Base-by-base conservation (phyloP, 768 basidiomycete species). In the Leccinellum luteum region DNA sequence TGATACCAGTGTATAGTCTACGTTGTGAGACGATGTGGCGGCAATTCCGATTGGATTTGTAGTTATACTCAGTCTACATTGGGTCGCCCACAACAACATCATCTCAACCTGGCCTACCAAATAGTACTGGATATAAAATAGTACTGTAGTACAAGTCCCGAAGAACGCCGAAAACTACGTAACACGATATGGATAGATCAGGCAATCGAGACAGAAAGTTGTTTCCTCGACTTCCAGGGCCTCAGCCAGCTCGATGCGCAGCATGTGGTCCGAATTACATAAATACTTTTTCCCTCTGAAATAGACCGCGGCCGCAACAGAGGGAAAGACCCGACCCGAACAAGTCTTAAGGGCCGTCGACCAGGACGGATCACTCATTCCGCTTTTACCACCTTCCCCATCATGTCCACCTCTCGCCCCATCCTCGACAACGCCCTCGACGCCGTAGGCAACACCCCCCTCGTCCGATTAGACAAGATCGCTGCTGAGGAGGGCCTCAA, bases 371-470 rank as follows among this genome's bases (percentile, higher is more conserved):
- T 28, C 5, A 13, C 51, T 48, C 13, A 12, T 41, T 30, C 14
- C 30, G 6, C 38, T 30, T 34, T 34, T 17, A 17, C 19, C 19
- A 2, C 32, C 45, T 7, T 17, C 28, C 28, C 19, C 34, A 32
- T 38, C 57, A 79, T 77, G 76, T 31, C 67, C 5, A 56, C 57
- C 27, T 51, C 78, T 48, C 79, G 56, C 30, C 64, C 74, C 9
- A 81, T 97, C 43, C 79, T 97, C 44, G 83, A 91, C 61, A 86
- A 79, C 38, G 91, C 90, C 4, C 84, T 94, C 41, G 92, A 85
- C 27, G 92, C 91, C 9, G 85, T 98, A 12, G 96, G 96, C 3
- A 79, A 91, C 62, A 98, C 97, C 0, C 97, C 96, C 3, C 82
- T 99, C 64, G 83, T 99, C 62, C 82, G 92, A 51, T 81, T 98